phyloP scores from a whole-genome alignment of 2,329 filamentous ascomycete species.

The Sordariomycetes sp. region DNA sequence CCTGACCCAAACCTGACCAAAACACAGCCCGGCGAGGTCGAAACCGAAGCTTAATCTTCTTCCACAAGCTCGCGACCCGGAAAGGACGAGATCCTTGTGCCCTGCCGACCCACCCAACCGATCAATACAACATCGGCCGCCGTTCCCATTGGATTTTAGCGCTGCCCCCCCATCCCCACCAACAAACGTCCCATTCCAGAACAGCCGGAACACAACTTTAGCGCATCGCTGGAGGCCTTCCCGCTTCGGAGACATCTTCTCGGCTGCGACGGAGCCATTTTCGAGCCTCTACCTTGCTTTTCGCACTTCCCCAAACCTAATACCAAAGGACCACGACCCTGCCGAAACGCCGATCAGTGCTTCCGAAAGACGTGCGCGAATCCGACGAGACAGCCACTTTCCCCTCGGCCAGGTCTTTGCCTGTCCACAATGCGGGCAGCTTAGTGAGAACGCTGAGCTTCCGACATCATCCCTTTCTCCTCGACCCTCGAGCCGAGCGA shows the following conservation, averaged over 20 bases:
- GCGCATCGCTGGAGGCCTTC: not conserved
- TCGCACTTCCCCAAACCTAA: not conserved
- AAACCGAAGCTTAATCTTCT: not conserved
- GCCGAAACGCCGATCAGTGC: constrained; percentile 5
- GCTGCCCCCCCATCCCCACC: not conserved
- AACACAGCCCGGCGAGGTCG: not conserved
- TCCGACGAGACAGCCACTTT: not conserved
- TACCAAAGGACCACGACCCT: not conserved
- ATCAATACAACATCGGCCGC: no score
- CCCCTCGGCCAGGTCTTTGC: not conserved
- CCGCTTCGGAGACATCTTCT: not conserved
- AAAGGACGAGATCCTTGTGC: no score
- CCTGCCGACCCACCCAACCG: no score
- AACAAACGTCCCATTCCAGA: not conserved
- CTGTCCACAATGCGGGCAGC: not conserved
- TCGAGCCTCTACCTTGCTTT: not conserved
- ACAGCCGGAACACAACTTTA: not conserved
- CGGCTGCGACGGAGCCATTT: not conserved
- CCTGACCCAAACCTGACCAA: not conserved
- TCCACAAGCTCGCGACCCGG: not conserved
- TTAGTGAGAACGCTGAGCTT: not conserved
- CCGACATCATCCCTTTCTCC: not conserved
- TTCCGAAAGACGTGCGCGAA: constrained; percentile 1
- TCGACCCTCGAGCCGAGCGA: not conserved
- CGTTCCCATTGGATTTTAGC: not conserved